These are phyloP conservation scores for Daedaleopsis nitida DNA, from an alignment of 768 basidiomycete genomes.

Conservation along the genomic window DNA sequence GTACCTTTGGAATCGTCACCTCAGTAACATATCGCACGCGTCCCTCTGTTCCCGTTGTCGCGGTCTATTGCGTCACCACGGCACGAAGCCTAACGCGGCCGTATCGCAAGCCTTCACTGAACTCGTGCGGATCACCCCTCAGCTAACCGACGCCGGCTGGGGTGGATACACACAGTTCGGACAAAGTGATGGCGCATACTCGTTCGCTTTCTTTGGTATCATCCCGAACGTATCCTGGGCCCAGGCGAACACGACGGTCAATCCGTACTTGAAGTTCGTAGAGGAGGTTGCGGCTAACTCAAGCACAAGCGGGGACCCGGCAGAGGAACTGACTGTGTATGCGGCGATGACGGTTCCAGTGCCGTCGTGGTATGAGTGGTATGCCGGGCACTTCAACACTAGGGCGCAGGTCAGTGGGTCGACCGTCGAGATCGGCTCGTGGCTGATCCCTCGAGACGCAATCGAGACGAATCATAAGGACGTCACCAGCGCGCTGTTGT, in stretches of 20 bases:
- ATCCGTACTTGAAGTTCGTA: constrained; percentile 36
- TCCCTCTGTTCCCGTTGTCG: constrained; percentile 36
- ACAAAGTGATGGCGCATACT: background rate
- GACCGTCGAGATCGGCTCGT: constrained; percentile 18
- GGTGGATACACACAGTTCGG: background rate
- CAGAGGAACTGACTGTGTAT: constrained; percentile 2
- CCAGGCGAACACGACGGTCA: constrained; percentile 37
- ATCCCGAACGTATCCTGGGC: constrained; percentile 39
- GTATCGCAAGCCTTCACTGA: constrained; percentile 26
- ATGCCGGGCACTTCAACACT: constrained; percentile 2
- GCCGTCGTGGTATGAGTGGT: constrained; percentile 17
- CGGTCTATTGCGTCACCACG: constrained; percentile 22
- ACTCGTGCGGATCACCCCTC: constrained; percentile 36
- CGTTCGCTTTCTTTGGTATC: constrained; percentile 7
- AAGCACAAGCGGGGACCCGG: constrained; percentile 21
- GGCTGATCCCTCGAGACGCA: constrained; percentile 20
- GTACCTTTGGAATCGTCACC: constrained; percentile 39
- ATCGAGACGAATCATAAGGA: constrained; percentile 12
- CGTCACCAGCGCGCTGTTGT: constrained; percentile 9
- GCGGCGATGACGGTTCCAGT: constrained; percentile 12
- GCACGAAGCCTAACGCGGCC: constrained; percentile 6
- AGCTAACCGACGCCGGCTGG: constrained; percentile 36
- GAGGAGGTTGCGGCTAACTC: constrained; percentile 23
- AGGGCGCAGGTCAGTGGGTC: constrained; percentile 7
- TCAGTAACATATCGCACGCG: constrained; percentile 50